Conservation (phyloP, 2,329 filamentous ascomycete species). For the Exutisphaerella laricina region DNA sequence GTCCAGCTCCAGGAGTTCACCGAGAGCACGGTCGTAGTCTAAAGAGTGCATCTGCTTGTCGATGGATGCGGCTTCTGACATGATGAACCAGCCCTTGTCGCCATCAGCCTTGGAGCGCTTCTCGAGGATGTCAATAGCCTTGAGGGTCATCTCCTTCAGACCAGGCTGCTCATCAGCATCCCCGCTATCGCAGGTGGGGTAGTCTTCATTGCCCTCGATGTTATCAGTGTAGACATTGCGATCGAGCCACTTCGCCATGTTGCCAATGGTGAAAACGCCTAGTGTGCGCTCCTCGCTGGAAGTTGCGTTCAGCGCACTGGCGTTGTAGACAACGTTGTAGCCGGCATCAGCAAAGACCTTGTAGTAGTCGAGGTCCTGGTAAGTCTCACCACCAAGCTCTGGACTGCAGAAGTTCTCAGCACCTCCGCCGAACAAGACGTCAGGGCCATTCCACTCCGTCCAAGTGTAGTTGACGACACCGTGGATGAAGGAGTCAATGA, state of each 20-base stretch:
- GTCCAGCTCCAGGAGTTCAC: slow-evolving; percentile 78
- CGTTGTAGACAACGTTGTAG: slow-evolving; percentile 68
- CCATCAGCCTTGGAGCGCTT: slow-evolving; percentile 41
- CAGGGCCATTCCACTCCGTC: slow-evolving; percentile 67
- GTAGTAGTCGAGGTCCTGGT: slow-evolving; percentile 66
- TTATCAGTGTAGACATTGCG: slow-evolving; percentile 74
- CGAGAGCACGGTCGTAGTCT: slow-evolving; percentile 80
- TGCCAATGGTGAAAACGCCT: slow-evolving; percentile 69
- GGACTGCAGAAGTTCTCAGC: slow-evolving; percentile 68
- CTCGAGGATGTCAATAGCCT: slow-evolving; percentile 50
- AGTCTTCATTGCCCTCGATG: slow-evolving; percentile 59
- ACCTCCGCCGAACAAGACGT: slow-evolving; percentile 74
- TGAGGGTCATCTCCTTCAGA: slow-evolving; percentile 83
- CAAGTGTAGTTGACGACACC: slow-evolving; percentile 76
- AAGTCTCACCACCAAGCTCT: slow-evolving; percentile 54
- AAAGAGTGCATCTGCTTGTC: slow-evolving; percentile 87
- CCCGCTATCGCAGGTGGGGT: slow-evolving; percentile 59
- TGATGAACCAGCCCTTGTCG: slow-evolving; percentile 72
- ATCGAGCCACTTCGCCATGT: slow-evolving; percentile 77
- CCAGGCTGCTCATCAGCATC: slow-evolving; percentile 71
- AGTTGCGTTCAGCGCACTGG: slow-evolving; percentile 59
- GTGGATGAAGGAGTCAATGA: slow-evolving; percentile 71
- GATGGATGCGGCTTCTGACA: slow-evolving; percentile 79
- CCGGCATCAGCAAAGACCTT: slow-evolving; percentile 63
- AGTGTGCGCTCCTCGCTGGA: slow-evolving; percentile 59